Conservation (phyloP, 2,329 filamentous ascomycete species). For the Fusarium brevicatenulatum region DNA sequence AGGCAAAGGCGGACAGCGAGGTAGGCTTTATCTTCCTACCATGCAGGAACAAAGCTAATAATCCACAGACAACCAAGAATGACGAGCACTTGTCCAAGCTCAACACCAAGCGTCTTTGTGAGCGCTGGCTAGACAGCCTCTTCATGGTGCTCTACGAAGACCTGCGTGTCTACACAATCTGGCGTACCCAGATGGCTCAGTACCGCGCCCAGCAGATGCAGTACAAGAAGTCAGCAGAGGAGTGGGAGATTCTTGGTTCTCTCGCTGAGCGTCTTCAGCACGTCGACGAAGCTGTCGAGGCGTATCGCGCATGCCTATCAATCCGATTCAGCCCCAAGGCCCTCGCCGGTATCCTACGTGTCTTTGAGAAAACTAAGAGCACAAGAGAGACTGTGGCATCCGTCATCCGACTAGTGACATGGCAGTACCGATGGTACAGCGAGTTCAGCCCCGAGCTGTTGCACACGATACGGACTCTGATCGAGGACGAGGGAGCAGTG, state of each 20-base stretch:
- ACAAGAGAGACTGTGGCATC: slow-evolving; percentile 83
- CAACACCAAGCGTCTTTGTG: slow-evolving; percentile 96
- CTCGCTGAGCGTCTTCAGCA: slow-evolving; percentile 94
- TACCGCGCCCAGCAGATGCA: slow-evolving; percentile 92
- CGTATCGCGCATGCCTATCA: slow-evolving; percentile 86
- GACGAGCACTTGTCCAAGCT: slow-evolving; percentile 86
- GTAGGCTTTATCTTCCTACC: slow-evolving; percentile 54
- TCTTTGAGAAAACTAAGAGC: slow-evolving; percentile 81
- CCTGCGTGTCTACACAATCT: slow-evolving; percentile 97
- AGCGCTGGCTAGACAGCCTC: slow-evolving; percentile 96
- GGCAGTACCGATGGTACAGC: slow-evolving; percentile 99
- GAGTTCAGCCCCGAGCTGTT: slow-evolving; percentile 96
- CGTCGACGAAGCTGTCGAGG: slow-evolving; percentile 89
- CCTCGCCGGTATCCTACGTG: slow-evolving; percentile 82
- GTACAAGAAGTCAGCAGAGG: slow-evolving; percentile 95
- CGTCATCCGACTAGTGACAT: slow-evolving; percentile 92
- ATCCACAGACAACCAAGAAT: slow-evolving; percentile 65
- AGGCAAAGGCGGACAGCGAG: slow-evolving; percentile 76
- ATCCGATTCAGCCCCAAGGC: slow-evolving; percentile 95
- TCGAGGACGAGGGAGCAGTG: slow-evolving; percentile 96
- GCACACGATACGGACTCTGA: slow-evolving; percentile 87
- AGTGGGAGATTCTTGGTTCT: slow-evolving; percentile 97
- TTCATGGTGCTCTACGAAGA: slow-evolving; percentile 99
- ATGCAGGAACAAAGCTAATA: slow-evolving; percentile 28
- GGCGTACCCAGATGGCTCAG: slow-evolving; percentile 97